Conservation (phyloP, 106 monocot species). For the Xerophyta viscosa region DNA sequence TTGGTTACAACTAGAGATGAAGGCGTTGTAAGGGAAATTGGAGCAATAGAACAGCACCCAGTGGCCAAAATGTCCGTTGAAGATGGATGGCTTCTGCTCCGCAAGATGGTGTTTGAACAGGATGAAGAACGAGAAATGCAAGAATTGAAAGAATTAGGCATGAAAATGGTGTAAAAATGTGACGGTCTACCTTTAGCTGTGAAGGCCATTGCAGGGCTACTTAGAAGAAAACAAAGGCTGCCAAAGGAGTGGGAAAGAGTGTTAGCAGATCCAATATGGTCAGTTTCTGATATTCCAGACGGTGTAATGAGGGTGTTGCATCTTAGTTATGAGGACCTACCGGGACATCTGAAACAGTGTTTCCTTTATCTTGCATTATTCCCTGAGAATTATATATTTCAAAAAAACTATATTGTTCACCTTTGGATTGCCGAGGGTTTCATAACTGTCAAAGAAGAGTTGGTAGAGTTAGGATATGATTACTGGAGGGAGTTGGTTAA, state of each 20-base stretch:
- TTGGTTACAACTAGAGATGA: conserved; percentile 34
- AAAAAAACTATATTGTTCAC: not conserved
- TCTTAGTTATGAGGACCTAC: not conserved
- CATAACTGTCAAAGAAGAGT: conserved; percentile 1
- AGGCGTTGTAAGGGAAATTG: conserved; percentile 21
- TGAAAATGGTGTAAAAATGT: conserved; percentile 11
- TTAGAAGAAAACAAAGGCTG: not conserved
- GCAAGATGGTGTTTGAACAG: not conserved
- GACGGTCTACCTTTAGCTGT: conserved; percentile 16
- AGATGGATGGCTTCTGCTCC: conserved; percentile 9
- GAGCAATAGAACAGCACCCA: conserved; percentile 15
- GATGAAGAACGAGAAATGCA: not conserved
- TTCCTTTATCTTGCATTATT: conserved; percentile 9
- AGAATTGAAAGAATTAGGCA: not conserved
- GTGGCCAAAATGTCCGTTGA: conserved; percentile 10
- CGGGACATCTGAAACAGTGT: not conserved
- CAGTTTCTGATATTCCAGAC: conserved; percentile 1
- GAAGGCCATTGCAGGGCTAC: conserved; percentile 10
- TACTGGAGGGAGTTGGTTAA: conserved; percentile 19
- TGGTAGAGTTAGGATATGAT: conserved; percentile 16
- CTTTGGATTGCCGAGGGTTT: conserved; percentile 34
- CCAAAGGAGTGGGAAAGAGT: conserved; percentile 8
- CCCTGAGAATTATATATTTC: not conserved
- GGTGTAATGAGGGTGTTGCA: conserved; percentile 10
- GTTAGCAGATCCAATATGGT: conserved; percentile 14